phyloP scores from a whole-genome alignment of 306 rosid species.

The Prunus campanulata region DNA sequence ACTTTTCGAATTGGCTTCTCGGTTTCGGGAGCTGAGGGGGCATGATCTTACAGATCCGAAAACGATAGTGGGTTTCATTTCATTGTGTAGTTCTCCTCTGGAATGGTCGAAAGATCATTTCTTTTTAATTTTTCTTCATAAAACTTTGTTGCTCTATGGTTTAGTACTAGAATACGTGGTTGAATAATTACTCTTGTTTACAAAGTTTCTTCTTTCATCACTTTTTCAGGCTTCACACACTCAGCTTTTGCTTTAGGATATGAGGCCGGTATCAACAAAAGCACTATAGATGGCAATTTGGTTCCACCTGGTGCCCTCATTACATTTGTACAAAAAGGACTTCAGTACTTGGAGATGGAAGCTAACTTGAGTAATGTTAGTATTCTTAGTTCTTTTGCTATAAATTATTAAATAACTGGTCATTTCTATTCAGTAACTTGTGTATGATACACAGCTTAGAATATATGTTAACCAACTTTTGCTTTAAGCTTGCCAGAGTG shows the following conservation, averaged over 20 bases:
- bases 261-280: conserved; percentile 88
- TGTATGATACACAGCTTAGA: conserved; percentile 23
- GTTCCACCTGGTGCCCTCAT: conserved; percentile 87
- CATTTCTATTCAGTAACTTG: not conserved
- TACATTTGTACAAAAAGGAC: conserved; percentile 89
- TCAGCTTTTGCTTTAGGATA: conserved; percentile 93
- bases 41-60: conserved; percentile 30
- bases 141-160: not conserved
- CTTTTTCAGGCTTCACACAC: conserved; percentile 78
- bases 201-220: not conserved
- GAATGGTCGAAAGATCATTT: not conserved
- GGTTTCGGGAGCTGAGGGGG: not conserved
- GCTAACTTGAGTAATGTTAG: conserved; percentile 97
- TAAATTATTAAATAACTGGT: not conserved
- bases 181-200: not conserved
- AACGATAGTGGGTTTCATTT: not conserved
- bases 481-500: conserved; percentile 89
- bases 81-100: not conserved
- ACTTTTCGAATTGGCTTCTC: not conserved
- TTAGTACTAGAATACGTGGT: not conserved
- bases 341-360: conserved; percentile 98
- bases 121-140: not conserved
- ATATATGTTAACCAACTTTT: conserved; percentile 56
- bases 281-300: conserved; percentile 82
- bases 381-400: conserved; percentile 28